Percentiles rank a stretch among this genome's conserved stretches.
Evolutionary conservation across 176 grass and related monocot species (phyloP).

Genomic region (Aegilops tauschii): DNA sequence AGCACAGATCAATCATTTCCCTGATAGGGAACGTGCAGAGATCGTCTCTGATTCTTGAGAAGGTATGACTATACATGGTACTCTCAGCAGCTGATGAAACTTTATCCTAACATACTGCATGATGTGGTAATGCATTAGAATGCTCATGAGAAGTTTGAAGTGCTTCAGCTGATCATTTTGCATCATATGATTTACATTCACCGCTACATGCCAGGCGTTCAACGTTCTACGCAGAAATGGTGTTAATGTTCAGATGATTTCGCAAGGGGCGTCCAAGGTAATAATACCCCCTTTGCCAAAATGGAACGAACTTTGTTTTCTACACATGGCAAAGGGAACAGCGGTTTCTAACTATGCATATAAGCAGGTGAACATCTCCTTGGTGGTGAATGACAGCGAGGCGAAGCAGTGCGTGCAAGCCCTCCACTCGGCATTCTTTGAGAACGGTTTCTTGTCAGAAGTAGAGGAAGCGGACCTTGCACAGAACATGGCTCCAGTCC

Average conservation of each 20-base stretch:
- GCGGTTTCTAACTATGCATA: not conserved
- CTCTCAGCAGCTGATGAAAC: not conserved
- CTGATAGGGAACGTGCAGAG: conserved; percentile 86
- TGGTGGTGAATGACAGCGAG: conserved; percentile 82
- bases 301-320: not conserved
- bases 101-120: not conserved
- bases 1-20: conserved; percentile 83
- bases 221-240: conserved; percentile 73
- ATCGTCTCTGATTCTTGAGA: conserved; percentile 88
- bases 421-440: conserved; percentile 82
- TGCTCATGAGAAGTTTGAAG: not conserved
- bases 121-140: not conserved
- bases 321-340: not conserved
- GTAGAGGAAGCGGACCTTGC: conserved; percentile 34
- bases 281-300: not conserved
- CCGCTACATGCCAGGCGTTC: conserved; percentile 51
- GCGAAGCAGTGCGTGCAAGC: conserved; percentile 79
- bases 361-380: conserved; percentile 88
- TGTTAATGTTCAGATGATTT: conserved; percentile 98
- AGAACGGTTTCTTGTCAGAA: conserved; percentile 79
- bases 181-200: not conserved
- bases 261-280: conserved; percentile 98
- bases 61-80: conserved; percentile 34
- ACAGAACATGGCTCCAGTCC: conserved; percentile 15
- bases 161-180: not conserved